These are phyloP conservation scores for Trichocladium antarcticum DNA, from an alignment of 495 filamentous ascomycete species.

Conservation along the genomic window DNA sequence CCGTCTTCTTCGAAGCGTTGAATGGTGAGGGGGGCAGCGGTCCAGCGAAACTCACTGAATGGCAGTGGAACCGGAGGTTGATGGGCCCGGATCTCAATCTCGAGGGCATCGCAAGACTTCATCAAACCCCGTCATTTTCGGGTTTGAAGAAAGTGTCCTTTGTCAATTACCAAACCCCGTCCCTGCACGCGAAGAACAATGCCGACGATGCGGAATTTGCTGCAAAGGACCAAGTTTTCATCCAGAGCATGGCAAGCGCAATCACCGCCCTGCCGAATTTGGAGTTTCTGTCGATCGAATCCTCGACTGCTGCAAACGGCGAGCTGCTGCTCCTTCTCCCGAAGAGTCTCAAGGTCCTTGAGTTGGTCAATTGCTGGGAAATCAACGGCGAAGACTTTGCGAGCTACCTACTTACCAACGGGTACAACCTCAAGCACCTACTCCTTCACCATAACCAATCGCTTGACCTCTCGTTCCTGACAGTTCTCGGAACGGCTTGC, in stretches of 20 bases:
- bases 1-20: slow-evolving; percentile 47
- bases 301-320: slow-evolving; percentile 52
- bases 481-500: slow-evolving; percentile 48
- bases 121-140: slow-evolving; percentile 49
- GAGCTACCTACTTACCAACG: slow-evolving; percentile 51
- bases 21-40: slow-evolving; percentile 7
- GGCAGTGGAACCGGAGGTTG: slow-evolving; percentile 70
- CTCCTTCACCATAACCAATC: slow-evolving; percentile 64
- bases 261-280: slow-evolving; percentile 51
- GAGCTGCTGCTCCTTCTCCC: slow-evolving; percentile 52
- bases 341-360: slow-evolving; percentile 48
- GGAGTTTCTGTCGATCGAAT: slow-evolving; percentile 53
- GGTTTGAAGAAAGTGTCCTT: slow-evolving; percentile 49
- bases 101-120: slow-evolving; percentile 37
- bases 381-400: slow-evolving; percentile 48
- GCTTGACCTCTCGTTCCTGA: slow-evolving; percentile 60
- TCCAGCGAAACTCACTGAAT: slow-evolving; percentile 44
- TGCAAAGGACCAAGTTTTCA: slow-evolving; percentile 24
- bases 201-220: slow-evolving; percentile 24
- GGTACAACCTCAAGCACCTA: slow-evolving; percentile 50
- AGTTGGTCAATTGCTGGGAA: slow-evolving; percentile 63
- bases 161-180: slow-evolving; percentile 50
- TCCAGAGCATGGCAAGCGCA: slow-evolving; percentile 43
- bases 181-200: slow-evolving; percentile 15
- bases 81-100: slow-evolving; percentile 41